Base-by-base conservation (phyloP, 495 filamentous ascomycete genomes). In the Choiromyces venosus region DNA sequence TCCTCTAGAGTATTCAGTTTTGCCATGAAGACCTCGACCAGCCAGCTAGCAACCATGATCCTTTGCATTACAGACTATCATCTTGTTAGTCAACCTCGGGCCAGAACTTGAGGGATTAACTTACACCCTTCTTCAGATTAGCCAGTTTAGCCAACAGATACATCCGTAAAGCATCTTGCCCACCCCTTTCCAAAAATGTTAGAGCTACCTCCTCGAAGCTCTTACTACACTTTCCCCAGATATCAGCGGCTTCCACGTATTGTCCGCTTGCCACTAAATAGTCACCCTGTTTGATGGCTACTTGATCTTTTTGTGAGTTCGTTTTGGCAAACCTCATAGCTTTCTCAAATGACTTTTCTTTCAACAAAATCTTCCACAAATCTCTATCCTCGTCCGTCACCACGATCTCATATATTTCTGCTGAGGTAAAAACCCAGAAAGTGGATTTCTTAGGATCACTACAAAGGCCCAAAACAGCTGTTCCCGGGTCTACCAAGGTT, bases 1-100 rank as follows among this genome's bases (percentile, higher is more conserved):
- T 99, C 95, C 80, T 98, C 96, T 0, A 99, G 88, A 5, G 91
- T 90, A 78, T 98, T 97, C 39, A 98, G 86, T 83, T 97, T 97
- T 4, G 93, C 91, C 95, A 99, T 99, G 82, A 95, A 98, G 9
- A 97, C 86, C 77, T 99, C 95, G 25, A 97, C 86, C 68, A 99
- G 88, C 95, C 95, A 99, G 78, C 90, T 93, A 36, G 95, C 91
- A 71, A 97, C 90, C 94, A 99, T 96, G 42, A 91, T 89, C 69
- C 95, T 84, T 83, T 99, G 95, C 96, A 97, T 99, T 33, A 90
- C 83, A 10, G 88, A 89, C 79, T 79, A 46, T n/a, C 64, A 7
- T 33, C 38, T 16, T 6, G 38, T 81, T 38, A 81, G 73, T 37
- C 65, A 71, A 18, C 38, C 25, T 33, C 56, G 29, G n/a, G 40